Evolutionary conservation across 2,329 filamentous ascomycete species (phyloP).

Genomic region (Claviceps lovelessii): DNA sequence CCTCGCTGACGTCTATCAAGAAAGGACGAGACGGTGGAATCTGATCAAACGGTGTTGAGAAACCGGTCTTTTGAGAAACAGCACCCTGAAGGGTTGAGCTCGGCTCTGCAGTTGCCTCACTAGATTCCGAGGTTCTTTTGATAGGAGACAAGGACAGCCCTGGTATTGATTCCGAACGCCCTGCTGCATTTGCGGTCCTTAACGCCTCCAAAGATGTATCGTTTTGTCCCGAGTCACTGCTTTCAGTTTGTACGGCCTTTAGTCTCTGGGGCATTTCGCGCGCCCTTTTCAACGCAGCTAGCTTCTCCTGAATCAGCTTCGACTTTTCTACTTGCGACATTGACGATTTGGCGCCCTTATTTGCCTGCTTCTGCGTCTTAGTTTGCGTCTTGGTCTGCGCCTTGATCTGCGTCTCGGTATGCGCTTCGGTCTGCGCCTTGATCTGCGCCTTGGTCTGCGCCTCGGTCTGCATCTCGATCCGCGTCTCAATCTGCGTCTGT

Average conservation of each 20-base stretch:
- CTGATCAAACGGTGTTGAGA: slow-evolving; percentile 35
- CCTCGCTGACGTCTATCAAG: slow-evolving; percentile 75
- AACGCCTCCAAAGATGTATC: not conserved
- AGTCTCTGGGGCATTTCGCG: slow-evolving; percentile 25
- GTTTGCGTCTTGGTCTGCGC: not conserved
- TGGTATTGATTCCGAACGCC: slow-evolving; percentile 14
- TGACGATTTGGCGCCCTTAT: slow-evolving; percentile 13
- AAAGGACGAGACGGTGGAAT: slow-evolving; percentile 46
- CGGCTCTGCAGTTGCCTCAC: slow-evolving; percentile 18
- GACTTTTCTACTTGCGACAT: slow-evolving; percentile 51
- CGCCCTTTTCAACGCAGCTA: slow-evolving; percentile 56
- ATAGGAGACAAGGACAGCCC: slow-evolving; percentile 21
- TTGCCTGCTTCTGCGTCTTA: not conserved
- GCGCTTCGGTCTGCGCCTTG: not conserved
- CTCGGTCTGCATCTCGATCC: not conserved
- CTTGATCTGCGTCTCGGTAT: not conserved
- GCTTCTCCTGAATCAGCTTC: slow-evolving; percentile 57
- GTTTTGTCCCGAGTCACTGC: not conserved
- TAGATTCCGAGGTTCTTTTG: slow-evolving; percentile 9
- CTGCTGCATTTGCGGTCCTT: not conserved
- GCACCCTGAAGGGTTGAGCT: slow-evolving; percentile 57
- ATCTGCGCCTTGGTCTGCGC: not conserved
- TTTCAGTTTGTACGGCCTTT: not conserved
- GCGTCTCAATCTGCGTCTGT: not conserved
- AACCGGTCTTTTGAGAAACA: slow-evolving; percentile 26